Conservation (phyloP, 2,329 filamentous ascomycete species). For the Botrytis medusae region DNA sequence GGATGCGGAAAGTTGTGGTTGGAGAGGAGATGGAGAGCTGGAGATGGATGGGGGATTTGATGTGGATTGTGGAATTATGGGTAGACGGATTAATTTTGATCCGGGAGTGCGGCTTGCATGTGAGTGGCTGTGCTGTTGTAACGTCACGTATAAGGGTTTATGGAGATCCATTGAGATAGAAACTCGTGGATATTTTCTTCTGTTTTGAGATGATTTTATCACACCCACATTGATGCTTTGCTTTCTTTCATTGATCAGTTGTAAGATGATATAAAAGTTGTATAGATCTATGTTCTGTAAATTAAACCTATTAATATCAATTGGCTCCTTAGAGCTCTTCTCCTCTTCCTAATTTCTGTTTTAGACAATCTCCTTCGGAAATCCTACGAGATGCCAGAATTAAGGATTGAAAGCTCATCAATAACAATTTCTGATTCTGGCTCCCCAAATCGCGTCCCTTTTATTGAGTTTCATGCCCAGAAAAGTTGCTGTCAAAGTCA, state of each 20-base stretch:
- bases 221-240: neutral
- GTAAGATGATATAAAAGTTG: rapidly evolving
- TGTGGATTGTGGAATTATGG: neutral
- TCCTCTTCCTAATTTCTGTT: neutral
- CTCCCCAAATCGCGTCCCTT: neutral
- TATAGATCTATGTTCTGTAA: neutral
- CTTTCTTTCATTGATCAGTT: neutral
- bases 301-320: neutral
- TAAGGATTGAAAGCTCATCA: neutral
- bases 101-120: neutral
- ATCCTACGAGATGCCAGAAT: neutral
- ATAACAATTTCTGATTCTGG: rapidly evolving
- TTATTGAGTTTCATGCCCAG: neutral
- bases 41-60: neutral
- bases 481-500: neutral
- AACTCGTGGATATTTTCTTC: neutral
- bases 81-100: neutral
- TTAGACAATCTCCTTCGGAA: neutral
- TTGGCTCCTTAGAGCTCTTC: neutral
- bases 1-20: neutral
- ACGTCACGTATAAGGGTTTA: neutral
- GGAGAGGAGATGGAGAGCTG: neutral
- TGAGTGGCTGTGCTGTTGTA: neutral
- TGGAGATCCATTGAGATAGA: neutral
- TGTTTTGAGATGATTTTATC: neutral